phyloP scores from a whole-genome alignment of 176 grass and related monocot species.

The Aegilops sharonensis region DNA sequence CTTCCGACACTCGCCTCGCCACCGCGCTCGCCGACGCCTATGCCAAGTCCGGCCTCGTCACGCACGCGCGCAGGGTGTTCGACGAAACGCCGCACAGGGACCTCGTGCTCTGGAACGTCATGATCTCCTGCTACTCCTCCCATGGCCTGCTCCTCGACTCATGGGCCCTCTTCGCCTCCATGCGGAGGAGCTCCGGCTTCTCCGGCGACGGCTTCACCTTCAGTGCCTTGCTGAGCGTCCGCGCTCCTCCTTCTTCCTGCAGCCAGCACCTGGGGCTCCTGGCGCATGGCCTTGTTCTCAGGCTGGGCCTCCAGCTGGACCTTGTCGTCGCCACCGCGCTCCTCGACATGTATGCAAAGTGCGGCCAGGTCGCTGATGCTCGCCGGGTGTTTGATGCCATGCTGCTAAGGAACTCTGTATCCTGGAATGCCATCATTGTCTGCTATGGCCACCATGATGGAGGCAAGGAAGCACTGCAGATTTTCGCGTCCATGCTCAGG shows the following conservation, averaged over 20 bases:
- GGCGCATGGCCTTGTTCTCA: slow-evolving; percentile 49
- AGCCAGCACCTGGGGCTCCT: not conserved
- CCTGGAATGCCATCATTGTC: slow-evolving; percentile 80
- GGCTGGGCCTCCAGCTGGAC: slow-evolving; percentile 53
- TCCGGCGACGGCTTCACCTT: slow-evolving; percentile 76
- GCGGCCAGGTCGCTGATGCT: slow-evolving; percentile 33
- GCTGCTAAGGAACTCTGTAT: slow-evolving; percentile 49
- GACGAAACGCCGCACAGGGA: slow-evolving; percentile 43
- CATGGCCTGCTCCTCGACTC: slow-evolving; percentile 45
- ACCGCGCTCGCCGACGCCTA: slow-evolving; percentile 48
- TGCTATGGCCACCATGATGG: slow-evolving; percentile 52
- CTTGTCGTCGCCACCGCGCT: slow-evolving; percentile 75
- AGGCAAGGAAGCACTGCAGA: slow-evolving; percentile 52
- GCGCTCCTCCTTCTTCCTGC: not conserved
- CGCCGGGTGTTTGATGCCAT: slow-evolving; percentile 53
- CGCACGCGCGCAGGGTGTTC: slow-evolving; percentile 43
- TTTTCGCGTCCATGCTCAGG: slow-evolving; percentile 55
- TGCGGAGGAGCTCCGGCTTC: slow-evolving; percentile 30
- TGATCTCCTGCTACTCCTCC: slow-evolving; percentile 62
- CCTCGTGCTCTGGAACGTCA: slow-evolving; percentile 59
- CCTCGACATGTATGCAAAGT: slow-evolving; percentile 77
- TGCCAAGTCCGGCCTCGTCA: slow-evolving; percentile 20
- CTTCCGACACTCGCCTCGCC: slow-evolving; percentile 13
- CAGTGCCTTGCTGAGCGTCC: slow-evolving; percentile 54
- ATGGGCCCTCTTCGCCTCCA: slow-evolving; percentile 41